Evolutionary conservation across 192 early-diverging fungal genomes (phyloP), one percentile per base, ranked within the genome.

Genomic region (Backusella parvicylindrica): DNA sequence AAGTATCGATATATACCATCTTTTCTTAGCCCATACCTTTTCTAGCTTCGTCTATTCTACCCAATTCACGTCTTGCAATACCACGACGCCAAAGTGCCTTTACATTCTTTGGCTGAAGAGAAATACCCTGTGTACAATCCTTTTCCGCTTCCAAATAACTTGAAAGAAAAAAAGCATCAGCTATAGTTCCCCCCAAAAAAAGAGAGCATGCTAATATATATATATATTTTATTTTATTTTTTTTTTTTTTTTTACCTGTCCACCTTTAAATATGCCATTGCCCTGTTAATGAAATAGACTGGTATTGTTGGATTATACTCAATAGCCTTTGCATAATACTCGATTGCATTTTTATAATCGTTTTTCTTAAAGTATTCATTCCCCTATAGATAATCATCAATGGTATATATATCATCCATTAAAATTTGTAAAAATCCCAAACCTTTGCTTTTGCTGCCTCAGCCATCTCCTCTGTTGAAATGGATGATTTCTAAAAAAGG

Each of bases 71-170:
- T 16, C 86, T 83, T 0, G 93, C 90, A 40, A 91, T 87, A 1
- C 92, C 93, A 12, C 93, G 82, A 63, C 94, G 79, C 90, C 90
- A 94, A 23, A 92, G 78, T 2, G 94, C 94, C 69, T 96, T 96
- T 36, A 94, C 86, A 80, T 92, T 89, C 36, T 92, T 88, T 36
- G 84, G 79, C 47, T 95, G 90, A 11, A 92, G 49, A 12, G 38
- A 69, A 38, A 95, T 65, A 12, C 88, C 89, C 15, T 43, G 50
- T 11, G 89, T 86, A 70, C 92, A 92, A 75, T 95, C 94, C 15
- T 47, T 69, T 77, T 92, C 91, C 13, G 91, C 94, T 11, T 90
- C 82, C 3, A 69, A 64, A 64, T 77, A 92, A 33, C 91, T 92
- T 75, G 70, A 41, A 53, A 21, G 56, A 28, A 33, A 7, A 32